These are phyloP conservation scores for Juncus effusus DNA, from an alignment of 176 grass and related monocot species.

Conservation along the genomic window DNA sequence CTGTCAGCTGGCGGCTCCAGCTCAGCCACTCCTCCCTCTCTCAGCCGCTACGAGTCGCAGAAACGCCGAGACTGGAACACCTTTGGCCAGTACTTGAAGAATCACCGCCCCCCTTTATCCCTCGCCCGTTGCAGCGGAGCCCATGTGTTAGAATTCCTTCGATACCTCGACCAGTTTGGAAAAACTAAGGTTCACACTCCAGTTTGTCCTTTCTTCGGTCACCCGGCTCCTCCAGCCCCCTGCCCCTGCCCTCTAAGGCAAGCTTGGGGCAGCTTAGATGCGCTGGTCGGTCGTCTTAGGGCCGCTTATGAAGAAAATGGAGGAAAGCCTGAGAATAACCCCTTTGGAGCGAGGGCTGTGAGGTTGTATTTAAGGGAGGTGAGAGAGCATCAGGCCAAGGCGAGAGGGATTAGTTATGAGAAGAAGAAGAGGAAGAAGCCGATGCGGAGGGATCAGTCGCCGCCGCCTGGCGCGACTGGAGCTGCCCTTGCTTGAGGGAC, in stretches of 20 bases:
- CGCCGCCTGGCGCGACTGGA: slow-evolving; percentile 20
- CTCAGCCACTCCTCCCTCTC: slow-evolving; percentile 8
- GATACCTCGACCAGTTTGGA: slow-evolving; percentile 96
- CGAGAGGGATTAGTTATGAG: slow-evolving; percentile 85
- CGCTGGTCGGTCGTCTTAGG: slow-evolving; percentile 73
- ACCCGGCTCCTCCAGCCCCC: slow-evolving; percentile 67
- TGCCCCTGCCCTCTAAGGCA: slow-evolving; percentile 91
- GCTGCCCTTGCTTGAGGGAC: slow-evolving; percentile 2
- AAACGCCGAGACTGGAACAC: slow-evolving; percentile 83
- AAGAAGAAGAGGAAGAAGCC: slow-evolving; percentile 97
- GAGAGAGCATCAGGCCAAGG: slow-evolving; percentile 81
- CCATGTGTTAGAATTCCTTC: slow-evolving; percentile 87
- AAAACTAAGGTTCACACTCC: slow-evolving; percentile 86
- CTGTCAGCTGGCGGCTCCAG: slow-evolving; percentile 1
- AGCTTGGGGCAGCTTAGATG: slow-evolving; percentile 93
- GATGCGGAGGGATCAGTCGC: slow-evolving; percentile 23
- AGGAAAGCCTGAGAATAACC: slow-evolving; percentile 75
- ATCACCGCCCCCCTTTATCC: slow-evolving; percentile 76
- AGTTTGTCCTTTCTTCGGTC: slow-evolving; percentile 84
- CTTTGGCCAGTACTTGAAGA: slow-evolving; percentile 90
- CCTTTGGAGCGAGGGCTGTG: slow-evolving; percentile 82
- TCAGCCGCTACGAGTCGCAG: slow-evolving; percentile 57
- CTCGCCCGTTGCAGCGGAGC: slow-evolving; percentile 85
- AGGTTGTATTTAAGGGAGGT: slow-evolving; percentile 92
- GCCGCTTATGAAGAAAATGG: slow-evolving; percentile 94